Evolutionary conservation across 176 grass and related monocot genomes (phyloP), one percentile per base, ranked within the genome.

Genomic region (Melocanna baccifera): DNA sequence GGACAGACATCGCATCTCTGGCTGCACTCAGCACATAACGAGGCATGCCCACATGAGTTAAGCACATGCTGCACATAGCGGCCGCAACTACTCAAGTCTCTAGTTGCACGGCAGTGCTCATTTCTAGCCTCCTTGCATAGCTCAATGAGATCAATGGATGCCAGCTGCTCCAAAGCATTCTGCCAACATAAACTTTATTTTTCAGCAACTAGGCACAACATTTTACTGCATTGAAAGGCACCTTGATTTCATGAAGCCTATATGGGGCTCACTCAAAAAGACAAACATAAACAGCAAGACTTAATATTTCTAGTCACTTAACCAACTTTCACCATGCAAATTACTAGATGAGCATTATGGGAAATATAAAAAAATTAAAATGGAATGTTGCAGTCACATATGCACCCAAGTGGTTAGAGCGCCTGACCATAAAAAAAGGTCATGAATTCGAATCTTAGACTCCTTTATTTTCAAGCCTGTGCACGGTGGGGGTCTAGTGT

Each of bases 41-140:
- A 92, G 69, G 96, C 92, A 85, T 98, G 96, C 10, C 96, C 93
- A 63, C 96, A 98, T 58, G 92, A 89, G 80, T 68, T 91, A 7
- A 98, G 93, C 79, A 95, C 89, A 59, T 98, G 96, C 40, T 86
- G 91, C 50, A 98, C 96, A 30, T 86, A 84, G 32, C 87, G 89
- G 14, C 92, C 87, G n/a, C 96, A 98, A 63, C 89, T 95, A 83
- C 96, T 95, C 81, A 98, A 84, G 84, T 98, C 96, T 83, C 96
- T 93, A 22, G 96, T 90, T 50, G 96, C 96, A 57, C 93, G 93
- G 78, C 96, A 98, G 6, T 61, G 76, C 85, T 98, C 96, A 10
- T 93, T 88, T 79, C 89, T 98, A 39, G 96, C 92, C 85, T 98
- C 96, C 86, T 88, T 95, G 82, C 89, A 92, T 76, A 98, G 89